Conservation (phyloP, 306 rosid genomes). For the Potentilla sterilis region DNA sequence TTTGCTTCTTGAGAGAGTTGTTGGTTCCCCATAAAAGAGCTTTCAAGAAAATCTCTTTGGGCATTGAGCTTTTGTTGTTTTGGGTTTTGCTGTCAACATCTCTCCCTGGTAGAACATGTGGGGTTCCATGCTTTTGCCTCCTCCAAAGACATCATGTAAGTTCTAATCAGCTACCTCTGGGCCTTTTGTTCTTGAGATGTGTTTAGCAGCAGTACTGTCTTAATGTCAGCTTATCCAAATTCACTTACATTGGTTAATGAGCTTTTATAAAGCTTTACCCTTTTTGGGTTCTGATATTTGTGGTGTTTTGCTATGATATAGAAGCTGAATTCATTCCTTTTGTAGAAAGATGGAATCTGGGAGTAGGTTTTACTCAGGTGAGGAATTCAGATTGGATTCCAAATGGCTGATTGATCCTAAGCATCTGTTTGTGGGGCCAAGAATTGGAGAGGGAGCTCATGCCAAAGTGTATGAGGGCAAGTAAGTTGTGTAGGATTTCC, state of each 20-base stretch:
- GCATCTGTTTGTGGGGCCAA: constrained; percentile 78
- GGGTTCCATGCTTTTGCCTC: constrained; percentile 64
- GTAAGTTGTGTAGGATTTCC: constrained; percentile 42
- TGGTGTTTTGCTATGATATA: constrained; percentile 27
- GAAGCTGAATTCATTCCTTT: constrained; percentile 23
- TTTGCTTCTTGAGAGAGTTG: constrained; percentile 28
- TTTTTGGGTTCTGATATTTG: constrained; percentile 36
- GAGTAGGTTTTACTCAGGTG: constrained; percentile 63
- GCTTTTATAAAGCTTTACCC: constrained; percentile 27
- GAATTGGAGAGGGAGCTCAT: constrained; percentile 96
- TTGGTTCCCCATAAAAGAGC: constrained; percentile 44
- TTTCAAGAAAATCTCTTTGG: constrained; percentile 58
- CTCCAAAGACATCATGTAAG: constrained; percentile 49
- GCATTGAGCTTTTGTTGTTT: constrained; percentile 63
- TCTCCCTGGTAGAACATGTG: constrained; percentile 51
- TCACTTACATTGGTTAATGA: constrained; percentile 23
- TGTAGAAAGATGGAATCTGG: constrained; percentile 75
- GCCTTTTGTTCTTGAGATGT: constrained; percentile 57
- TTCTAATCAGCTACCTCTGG: constrained; percentile 41
- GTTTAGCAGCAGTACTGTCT: constrained; percentile 45
- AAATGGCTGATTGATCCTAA: constrained; percentile 85
- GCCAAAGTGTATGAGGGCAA: constrained; percentile 95
- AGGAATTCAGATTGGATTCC: constrained; percentile 75
- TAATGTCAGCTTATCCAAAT: constrained; percentile 61
- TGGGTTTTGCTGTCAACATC: constrained; percentile 34